Conservation (phyloP, 2,329 filamentous ascomycete species). For the Neurospora sp. region DNA sequence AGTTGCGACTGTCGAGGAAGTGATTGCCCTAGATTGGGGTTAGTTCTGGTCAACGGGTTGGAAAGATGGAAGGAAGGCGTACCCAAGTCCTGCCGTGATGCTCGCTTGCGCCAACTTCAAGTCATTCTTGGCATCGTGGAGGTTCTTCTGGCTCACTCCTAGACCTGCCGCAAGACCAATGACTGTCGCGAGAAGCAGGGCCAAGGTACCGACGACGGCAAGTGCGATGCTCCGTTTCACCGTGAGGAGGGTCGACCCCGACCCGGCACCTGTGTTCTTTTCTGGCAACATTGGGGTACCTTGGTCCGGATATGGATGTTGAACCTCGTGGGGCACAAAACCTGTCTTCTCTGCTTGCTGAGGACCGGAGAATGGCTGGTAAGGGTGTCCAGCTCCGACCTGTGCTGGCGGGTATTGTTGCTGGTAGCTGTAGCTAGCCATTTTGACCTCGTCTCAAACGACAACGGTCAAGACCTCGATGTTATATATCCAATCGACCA, state of each 20-base stretch:
- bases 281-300: not conserved
- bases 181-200: constrained; percentile 16
- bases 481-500: not conserved
- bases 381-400: not conserved
- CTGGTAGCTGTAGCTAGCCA: not conserved
- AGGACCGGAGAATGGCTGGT: not conserved
- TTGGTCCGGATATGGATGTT: not conserved
- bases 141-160: constrained; percentile 19
- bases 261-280: not conserved
- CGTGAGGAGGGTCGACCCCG: constrained; percentile 3
- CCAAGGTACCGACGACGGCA: constrained; percentile 7
- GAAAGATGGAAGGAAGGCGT: not conserved
- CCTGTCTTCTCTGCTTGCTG: not conserved
- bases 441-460: not conserved
- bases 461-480: not conserved
- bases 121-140: constrained; percentile 13
- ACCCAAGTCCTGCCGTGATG: constrained; percentile 1
- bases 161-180: constrained; percentile 22
- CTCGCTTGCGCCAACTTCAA: constrained; percentile 10
- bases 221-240: constrained; percentile 15
- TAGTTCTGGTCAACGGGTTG: not conserved
- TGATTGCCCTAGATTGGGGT: not conserved
- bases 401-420: not conserved
- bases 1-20: constrained; percentile 3
- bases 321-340: not conserved